Percentiles rank a stretch among this genome's conserved stretches.
phyloP scores from a whole-genome alignment of 2,329 filamentous ascomycete genomes.

The Stagonosporopsis cucurbitacearum region DNA sequence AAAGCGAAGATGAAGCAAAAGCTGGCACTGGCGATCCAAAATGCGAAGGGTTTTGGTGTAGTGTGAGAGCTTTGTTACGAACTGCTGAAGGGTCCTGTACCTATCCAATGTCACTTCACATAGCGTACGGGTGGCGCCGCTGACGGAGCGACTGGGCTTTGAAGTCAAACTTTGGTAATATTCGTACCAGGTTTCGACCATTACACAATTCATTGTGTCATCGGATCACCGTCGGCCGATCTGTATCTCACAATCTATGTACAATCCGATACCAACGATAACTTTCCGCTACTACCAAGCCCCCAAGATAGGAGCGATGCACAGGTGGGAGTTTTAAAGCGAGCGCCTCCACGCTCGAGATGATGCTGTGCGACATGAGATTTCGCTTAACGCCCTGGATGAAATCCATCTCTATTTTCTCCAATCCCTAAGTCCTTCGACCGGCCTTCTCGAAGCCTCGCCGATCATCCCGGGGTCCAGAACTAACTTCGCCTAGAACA shows the following conservation, averaged over 20 bases:
- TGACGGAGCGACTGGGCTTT: conserved; percentile 2
- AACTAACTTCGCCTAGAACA: conserved; percentile 9
- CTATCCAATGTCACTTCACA: background rate
- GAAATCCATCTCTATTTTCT: background rate
- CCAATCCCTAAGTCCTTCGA: conserved; percentile 6
- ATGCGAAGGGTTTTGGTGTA: conserved; percentile 8
- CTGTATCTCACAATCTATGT: conserved; percentile 7
- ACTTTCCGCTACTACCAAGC: conserved; percentile 1
- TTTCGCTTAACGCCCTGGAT: background rate
- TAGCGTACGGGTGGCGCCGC: conserved; percentile 14
- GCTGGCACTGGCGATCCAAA: conserved; percentile 70
- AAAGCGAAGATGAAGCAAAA: conserved; percentile 74
- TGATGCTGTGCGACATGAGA: background rate
- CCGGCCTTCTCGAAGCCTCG: conserved; percentile 18
- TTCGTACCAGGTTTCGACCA: background rate
- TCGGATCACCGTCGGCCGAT: background rate
- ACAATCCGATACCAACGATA: conserved; percentile 10
- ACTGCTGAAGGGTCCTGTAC: conserved; percentile 4
- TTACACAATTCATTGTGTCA: conserved; percentile 18
- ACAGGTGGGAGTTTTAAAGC: conserved; percentile 3
- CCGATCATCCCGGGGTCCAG: conserved; percentile 15
- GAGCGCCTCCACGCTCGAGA: background rate
- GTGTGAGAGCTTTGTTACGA: conserved; percentile 64
- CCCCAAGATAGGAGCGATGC: conserved; percentile 9
- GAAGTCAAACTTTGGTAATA: background rate